Evolutionary conservation across 2,329 filamentous ascomycete genomes (phyloP), one percentile per base, ranked within the genome.

Genomic region (Beauveria scarabaeidicola): DNA sequence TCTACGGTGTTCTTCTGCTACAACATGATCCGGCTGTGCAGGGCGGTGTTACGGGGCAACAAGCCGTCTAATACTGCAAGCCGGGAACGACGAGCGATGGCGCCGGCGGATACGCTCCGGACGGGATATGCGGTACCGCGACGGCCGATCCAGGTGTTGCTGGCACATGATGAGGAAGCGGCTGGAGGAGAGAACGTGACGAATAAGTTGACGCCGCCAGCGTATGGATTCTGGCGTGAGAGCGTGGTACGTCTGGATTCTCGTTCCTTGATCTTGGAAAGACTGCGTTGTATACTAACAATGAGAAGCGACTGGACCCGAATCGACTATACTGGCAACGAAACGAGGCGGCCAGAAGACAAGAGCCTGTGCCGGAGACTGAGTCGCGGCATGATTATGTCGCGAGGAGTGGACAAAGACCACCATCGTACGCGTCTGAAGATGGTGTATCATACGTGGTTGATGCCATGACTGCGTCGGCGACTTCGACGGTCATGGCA

Each of bases 221-320:
- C 90, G 2, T 96, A 96, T 69, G 91, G 91, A 0, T 75, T 91
- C 1, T 95, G 90, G 89, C 80, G 90, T 56, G 86, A 87, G 71
- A 93, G 88, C 67, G 89, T 94, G 73, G 87, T 90, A 80, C 72
- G 86, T 84, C 52, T 17, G 13, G 15, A 6, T 50, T 32, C 40
- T 41, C 1, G 3, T 36, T 10, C 10, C 29, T 15, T 36, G 17
- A 11, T 11, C 9, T 17, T 36, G 13, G 15, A 10, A 19, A 38
- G 17, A 23, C 3, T 25, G 19, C 50, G 9, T 9, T 36, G 44
- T n/a, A 25, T 11, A 17, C 63, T 68, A 54, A 63, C n/a, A 43
- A 17, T 6, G 5, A 52, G 23, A 66, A 89, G 83, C 81, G 89
- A 52, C 87, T 91, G 36, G 88, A 96, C 67, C 91, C 91, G 1